Evolutionary conservation across 495 filamentous ascomycete species (phyloP), one percentile per base, ranked within the genome.

Genomic region (Neurospora sp.): DNA sequence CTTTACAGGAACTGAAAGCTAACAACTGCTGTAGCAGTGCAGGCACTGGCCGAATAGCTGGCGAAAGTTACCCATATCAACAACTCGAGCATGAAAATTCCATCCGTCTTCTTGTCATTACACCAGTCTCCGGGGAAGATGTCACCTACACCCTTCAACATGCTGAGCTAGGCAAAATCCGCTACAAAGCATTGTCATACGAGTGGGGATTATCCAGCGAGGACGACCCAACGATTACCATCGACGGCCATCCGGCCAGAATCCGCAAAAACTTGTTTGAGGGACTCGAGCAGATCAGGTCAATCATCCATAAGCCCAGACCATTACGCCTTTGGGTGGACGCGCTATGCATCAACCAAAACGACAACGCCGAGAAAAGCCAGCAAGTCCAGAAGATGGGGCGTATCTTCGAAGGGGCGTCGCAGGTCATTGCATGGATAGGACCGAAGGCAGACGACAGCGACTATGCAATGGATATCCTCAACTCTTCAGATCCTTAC

Each of bases 271-370:
- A 62, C 16, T 23, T 62, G 0, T 31, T 0, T 0, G 23, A 23
- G 5, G 54, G 23, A 31, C 54, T 62, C 54, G 8, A 62, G 31
- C 54, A 62, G 54, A 62, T 31, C 2, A 27, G 1, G 12, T 54
- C 46, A 6, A 10, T 23, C 48, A 31, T 62, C 1, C 23, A 3
- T 23, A 4, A 62, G 0, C 54, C 31, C 5, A 3, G 23, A 3
- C 31, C 4, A 2, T 31, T 27, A 1, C 1, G 3, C 6, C 69
- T 73, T 1, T 74, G 72, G 72, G 1, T 62, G 9, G 72, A 74
- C 40, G 69, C 69, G 8, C 41, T 74, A 7, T 74, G 72, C 11
- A 74, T 74, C 72, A 74, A 74, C n/a, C 72, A 74, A 31, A 41
- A 18, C 0, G 69, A 74, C 40, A 10, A 31, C 7, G 18, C 20